phyloP scores from a whole-genome alignment of 2,329 filamentous ascomycete genomes.

The Cladobotryum protrusum region DNA sequence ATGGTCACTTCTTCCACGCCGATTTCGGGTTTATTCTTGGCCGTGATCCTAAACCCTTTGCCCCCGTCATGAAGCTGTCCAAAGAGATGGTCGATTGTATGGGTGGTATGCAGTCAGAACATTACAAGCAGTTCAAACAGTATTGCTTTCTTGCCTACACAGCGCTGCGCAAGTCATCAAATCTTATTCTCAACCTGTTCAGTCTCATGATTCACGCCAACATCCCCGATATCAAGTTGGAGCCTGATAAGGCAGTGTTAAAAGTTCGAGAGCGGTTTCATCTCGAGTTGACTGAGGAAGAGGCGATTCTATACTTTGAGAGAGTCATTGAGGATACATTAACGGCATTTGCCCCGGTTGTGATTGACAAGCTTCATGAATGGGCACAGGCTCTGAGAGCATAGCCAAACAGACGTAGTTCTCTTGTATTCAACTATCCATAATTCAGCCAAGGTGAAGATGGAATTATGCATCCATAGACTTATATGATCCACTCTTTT shows the following conservation, averaged over 20 bases:
- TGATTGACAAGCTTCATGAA: conserved; percentile 92
- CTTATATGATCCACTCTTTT: no score
- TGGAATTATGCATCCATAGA: no score
- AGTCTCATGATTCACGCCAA: conserved; percentile 96
- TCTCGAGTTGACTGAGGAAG: conserved; percentile 84
- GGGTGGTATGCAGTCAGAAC: conserved; percentile 74
- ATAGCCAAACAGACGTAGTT: conserved; percentile 28
- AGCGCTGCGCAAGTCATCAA: conserved; percentile 80
- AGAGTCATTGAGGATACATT: conserved; percentile 85
- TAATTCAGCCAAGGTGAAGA: no score
- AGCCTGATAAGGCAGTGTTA: conserved; percentile 86
- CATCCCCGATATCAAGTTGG: conserved; percentile 88
- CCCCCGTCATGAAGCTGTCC: conserved; percentile 92
- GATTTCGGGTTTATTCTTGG: conserved; percentile 98
- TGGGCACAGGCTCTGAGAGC: conserved; percentile 86
- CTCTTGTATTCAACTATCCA: no score
- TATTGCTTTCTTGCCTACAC: conserved; percentile 95
- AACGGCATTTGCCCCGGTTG: conserved; percentile 82
- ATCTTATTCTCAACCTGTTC: conserved; percentile 90
- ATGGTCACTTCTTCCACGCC: conserved; percentile 94
- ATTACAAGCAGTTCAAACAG: conserved; percentile 86
- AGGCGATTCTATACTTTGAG: conserved; percentile 83
- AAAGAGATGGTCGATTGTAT: conserved; percentile 99
- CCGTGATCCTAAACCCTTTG: conserved; percentile 94
- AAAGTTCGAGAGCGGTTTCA: conserved; percentile 96